phyloP scores from a whole-genome alignment of 352 stramenopile species.

The Bremia lactucae region DNA sequence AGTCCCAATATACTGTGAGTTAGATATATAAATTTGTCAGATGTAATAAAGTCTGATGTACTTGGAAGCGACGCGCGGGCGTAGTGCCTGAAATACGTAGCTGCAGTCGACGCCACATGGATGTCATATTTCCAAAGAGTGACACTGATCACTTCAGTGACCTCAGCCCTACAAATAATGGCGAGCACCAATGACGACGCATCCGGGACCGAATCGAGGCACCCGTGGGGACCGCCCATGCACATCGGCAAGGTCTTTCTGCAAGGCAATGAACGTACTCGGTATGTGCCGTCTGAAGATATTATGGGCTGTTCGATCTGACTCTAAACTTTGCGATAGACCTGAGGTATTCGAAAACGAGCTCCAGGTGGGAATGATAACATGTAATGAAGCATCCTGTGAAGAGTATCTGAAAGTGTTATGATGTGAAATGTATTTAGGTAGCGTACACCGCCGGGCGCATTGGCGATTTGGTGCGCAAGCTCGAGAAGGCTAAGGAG shows the following conservation, averaged over 20 bases:
- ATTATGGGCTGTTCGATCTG: constrained; percentile 2
- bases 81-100: constrained; percentile 70
- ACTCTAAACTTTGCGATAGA: constrained; percentile 20
- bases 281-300: constrained; percentile 25
- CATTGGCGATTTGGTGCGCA: constrained; percentile 51
- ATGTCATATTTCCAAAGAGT: constrained; percentile 32
- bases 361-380: constrained; percentile 36
- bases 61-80: constrained; percentile 73
- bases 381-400: neutral
- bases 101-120: constrained; percentile 61
- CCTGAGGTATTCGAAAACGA: constrained; percentile 81
- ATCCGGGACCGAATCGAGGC: constrained; percentile 24
- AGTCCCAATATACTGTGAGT: neutral
- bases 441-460: constrained; percentile 50
- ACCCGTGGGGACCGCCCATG: constrained; percentile 71
- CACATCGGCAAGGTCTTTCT: constrained; percentile 81
- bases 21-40: neutral
- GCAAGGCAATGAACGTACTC: constrained; percentile 81
- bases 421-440: constrained; percentile 15
- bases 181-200: constrained; percentile 15
- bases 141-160: constrained; percentile 2
- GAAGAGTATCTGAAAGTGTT: neutral
- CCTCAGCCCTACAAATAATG: constrained; percentile 11
- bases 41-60: constrained; percentile 5
- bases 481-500: constrained; percentile 46